A percentile compares a stretch with the other conserved stretches of the same genome.
phyloP scores from a whole-genome alignment of 1,284 basidiomycete genomes.

The Malassezia brasiliensis region DNA sequence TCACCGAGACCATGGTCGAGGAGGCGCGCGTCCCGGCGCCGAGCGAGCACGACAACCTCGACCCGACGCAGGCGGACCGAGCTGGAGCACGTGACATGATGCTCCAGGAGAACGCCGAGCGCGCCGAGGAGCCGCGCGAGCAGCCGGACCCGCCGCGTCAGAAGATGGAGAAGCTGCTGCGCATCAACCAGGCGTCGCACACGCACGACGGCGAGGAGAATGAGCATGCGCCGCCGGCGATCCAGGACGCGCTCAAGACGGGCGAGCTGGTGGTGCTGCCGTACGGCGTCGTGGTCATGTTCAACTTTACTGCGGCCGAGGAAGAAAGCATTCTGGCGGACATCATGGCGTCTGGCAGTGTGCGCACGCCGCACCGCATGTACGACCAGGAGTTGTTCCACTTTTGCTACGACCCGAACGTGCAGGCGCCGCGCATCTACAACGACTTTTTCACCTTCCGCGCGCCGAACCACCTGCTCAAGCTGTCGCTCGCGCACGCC shows the following conservation, averaged over 20 bases:
- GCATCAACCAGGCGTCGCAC: constrained; percentile 46
- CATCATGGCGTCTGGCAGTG: constrained; percentile 36
- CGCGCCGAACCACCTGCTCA: constrained; percentile 59
- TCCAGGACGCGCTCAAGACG: constrained; percentile 41
- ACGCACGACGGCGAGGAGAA: constrained; percentile 42
- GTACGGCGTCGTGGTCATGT: constrained; percentile 47
- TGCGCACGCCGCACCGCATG: constrained; percentile 22
- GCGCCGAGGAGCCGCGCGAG: constrained; percentile 18
- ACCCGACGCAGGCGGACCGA: constrained; percentile 8
- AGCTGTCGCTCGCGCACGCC: constrained; percentile 82
- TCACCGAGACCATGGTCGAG: neutral
- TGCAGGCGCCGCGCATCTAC: constrained; percentile 64
- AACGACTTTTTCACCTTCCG: constrained; percentile 70
- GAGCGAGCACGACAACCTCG: neutral
- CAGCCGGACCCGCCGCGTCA: constrained; percentile 19
- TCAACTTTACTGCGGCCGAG: constrained; percentile 43
- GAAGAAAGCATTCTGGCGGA: constrained; percentile 43
- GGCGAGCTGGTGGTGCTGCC: constrained; percentile 45
- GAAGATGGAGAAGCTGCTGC: constrained; percentile 20
- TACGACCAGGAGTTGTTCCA: constrained; percentile 42
- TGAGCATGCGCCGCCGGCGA: constrained; percentile 34
- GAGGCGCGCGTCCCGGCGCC: neutral
- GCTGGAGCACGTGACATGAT: constrained; percentile 14
- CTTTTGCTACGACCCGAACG: constrained; percentile 61
- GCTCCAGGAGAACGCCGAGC: constrained; percentile 3